Evolutionary conservation across 768 basidiomycete species (phyloP), one percentile per base, ranked within the genome.

Genomic region (Mrakia hoshinonis): DNA sequence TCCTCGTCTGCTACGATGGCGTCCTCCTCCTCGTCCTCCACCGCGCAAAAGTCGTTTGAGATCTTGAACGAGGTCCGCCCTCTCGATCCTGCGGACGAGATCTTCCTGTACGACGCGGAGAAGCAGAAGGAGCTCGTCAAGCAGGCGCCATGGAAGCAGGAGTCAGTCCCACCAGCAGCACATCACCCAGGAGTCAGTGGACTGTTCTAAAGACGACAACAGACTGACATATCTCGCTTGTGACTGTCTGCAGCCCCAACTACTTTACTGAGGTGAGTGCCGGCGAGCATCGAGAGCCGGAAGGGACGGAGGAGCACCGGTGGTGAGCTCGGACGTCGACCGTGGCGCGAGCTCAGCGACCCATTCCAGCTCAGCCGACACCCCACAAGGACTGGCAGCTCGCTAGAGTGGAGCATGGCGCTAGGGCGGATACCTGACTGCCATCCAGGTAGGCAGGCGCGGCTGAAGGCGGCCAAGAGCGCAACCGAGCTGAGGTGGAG

Each of bases 91-190:
- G 70, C 74, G 15, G 79, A 77, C 61, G 76, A 76, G 15, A 75
- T 82, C 49, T 81, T 79, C 70, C 73, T 76, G 13, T 81, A 81
- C 74, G 75, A 81, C 55, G 75, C 75, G 46, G 77, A 76, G 22
- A 79, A 79, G 36, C 81, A 82, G 75, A 75, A 74, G 51, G 81
- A 82, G 66, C 84, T 92, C 73, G 85, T 87, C 74, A 81, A 84
- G 47, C 87, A 88, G 74, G 82, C 84, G 31, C 92, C 91, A 36
- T 99, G 95, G 95, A 83, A 83, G 70, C 85, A 86, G 76, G 95
- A 98, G 93, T 94, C 60, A 73, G 81, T 61, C 15, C 65, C 36
- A n/a, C n/a, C 24, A 31, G 18, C 18, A 46, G 46, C 39, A 31
- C 69, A 31, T n/a, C 18, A 29, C 67, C 60, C 51, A 11, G 20